phyloP scores from a whole-genome alignment of 768 basidiomycete species.

The Terana coerulea region DNA sequence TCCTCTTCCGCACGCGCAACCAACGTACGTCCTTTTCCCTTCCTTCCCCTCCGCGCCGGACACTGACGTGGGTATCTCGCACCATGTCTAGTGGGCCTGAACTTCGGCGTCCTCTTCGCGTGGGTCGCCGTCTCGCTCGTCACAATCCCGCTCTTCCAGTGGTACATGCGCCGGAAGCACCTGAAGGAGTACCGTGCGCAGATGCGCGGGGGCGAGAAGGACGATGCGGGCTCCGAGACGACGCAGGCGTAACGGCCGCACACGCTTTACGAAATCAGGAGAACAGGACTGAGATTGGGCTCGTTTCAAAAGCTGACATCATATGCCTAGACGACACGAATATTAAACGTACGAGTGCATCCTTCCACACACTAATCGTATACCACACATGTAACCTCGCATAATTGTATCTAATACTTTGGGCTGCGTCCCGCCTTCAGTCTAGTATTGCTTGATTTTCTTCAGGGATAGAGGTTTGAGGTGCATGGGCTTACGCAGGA shows the following conservation, averaged over 20 bases:
- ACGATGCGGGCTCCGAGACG: conserved; percentile 3
- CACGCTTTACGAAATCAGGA: too few relatives aligned
- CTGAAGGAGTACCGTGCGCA: conserved; percentile 17
- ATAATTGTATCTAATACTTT: too few relatives aligned
- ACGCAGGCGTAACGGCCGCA: background rate
- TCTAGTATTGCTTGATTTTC: too few relatives aligned
- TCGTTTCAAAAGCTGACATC: too few relatives aligned
- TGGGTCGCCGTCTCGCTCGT: conserved; percentile 56
- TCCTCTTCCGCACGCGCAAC: conserved; percentile 66
- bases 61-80: background rate
- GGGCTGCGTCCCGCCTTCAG: too few relatives aligned
- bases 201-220: background rate
- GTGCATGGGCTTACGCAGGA: too few relatives aligned
- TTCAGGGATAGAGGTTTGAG: too few relatives aligned
- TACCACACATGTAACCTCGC: too few relatives aligned
- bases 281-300: too few relatives aligned
- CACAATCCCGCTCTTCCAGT: conserved; percentile 50
- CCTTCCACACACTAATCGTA: too few relatives aligned
- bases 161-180: conserved; percentile 29
- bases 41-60: background rate
- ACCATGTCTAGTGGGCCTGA: conserved; percentile 46
- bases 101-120: conserved; percentile 55
- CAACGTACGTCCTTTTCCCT: conserved; percentile 36
- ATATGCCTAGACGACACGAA: too few relatives aligned
- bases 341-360: too few relatives aligned